Conservation (phyloP, 441 rosid genomes). For the Geranium incanum region DNA sequence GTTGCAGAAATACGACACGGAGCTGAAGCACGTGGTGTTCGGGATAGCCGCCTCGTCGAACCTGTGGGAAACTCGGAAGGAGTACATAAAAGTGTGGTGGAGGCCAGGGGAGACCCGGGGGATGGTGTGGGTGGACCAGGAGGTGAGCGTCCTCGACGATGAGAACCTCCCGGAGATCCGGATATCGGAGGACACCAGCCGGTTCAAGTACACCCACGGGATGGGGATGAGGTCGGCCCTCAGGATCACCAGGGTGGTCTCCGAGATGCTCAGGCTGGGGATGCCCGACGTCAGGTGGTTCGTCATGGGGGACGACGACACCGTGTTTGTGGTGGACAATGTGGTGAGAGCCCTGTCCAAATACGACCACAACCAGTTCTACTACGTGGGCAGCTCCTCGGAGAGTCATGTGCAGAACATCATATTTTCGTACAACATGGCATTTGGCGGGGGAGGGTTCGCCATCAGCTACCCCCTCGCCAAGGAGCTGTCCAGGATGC, state of each 20-base stretch:
- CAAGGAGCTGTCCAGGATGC: constrained; percentile 57
- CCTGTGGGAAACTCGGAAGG: constrained; percentile 69
- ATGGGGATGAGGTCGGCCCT: constrained; percentile 67
- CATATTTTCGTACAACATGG: constrained; percentile 75
- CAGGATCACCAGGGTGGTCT: constrained; percentile 64
- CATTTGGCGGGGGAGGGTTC: constrained; percentile 84
- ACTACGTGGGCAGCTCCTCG: constrained; percentile 74
- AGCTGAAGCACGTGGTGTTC: constrained; percentile 61
- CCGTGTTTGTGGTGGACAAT: constrained; percentile 66
- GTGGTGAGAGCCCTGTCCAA: constrained; percentile 54
- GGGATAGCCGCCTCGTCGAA: constrained; percentile 65
- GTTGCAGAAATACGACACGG: constrained; percentile 25
- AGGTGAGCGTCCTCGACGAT: constrained; percentile 30
- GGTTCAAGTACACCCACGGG: constrained; percentile 55
- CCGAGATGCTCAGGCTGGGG: constrained; percentile 64
- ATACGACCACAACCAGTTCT: constrained; percentile 60
- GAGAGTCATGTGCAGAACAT: constrained; percentile 85
- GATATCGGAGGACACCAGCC: constrained; percentile 53
- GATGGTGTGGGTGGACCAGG: constrained; percentile 65
- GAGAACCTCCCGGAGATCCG: constrained; percentile 57
- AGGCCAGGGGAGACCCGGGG: constrained; percentile 59
- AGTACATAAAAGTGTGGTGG: constrained; percentile 81
- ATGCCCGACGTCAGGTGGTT: constrained; percentile 14
- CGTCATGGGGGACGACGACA: constrained; percentile 80
- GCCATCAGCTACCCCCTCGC: constrained; percentile 83